phyloP scores from a whole-genome alignment of 1,284 basidiomycete species.

The Neolentinus lepideus region DNA sequence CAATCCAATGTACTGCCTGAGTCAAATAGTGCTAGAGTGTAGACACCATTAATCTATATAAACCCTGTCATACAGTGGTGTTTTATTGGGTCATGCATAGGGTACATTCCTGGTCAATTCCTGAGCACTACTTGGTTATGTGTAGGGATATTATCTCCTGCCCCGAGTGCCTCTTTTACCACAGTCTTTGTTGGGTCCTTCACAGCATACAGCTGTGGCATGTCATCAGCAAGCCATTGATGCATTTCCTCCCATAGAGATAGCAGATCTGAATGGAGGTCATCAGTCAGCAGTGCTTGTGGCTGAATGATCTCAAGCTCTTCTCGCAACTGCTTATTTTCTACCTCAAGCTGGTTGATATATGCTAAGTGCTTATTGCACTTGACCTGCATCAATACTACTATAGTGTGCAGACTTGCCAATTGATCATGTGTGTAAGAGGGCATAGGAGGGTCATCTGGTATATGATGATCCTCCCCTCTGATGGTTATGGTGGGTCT shows the following conservation, averaged over 20 bases:
- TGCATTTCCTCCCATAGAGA: neutral
- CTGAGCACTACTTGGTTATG: neutral
- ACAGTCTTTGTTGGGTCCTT: neutral
- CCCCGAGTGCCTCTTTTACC: neutral
- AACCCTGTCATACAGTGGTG: neutral
- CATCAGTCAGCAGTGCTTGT: no score
- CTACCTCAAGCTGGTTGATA: neutral
- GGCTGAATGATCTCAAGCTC: neutral
- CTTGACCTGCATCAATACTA: neutral
- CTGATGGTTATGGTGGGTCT: neutral
- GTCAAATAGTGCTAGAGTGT: slow-evolving; percentile 15
- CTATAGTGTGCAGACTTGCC: neutral
- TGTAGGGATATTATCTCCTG: neutral
- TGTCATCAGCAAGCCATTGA: neutral
- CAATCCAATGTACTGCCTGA: slow-evolving; percentile 17
- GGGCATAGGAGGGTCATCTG: neutral
- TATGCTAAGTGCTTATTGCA: neutral
- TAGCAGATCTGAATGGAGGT: neutral
- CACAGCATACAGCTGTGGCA: neutral
- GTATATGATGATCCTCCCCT: neutral
- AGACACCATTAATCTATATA: slow-evolving; percentile 11
- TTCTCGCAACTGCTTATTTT: neutral
- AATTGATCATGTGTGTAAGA: neutral
- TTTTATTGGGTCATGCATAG: neutral
- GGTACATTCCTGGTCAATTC: neutral